A percentile compares a stretch with the other conserved stretches of the same genome.
Conservation (phyloP, 2,329 filamentous ascomycete species). For the Penicillium palitans region DNA sequence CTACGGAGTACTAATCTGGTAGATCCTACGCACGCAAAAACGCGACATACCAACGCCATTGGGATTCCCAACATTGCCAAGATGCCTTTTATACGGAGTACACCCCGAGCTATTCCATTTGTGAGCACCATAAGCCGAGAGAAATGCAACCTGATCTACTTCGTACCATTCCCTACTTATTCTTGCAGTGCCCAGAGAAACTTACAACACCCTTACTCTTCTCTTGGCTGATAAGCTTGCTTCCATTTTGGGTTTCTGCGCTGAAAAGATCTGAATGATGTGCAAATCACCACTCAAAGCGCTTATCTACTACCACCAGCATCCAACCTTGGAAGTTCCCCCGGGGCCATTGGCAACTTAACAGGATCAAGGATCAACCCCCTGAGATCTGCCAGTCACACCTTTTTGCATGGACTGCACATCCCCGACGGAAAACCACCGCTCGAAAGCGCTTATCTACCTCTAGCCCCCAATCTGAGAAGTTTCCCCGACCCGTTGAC, state of each 20-base stretch:
- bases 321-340: not conserved
- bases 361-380: not conserved
- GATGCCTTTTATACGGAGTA: not conserved
- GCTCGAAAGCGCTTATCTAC: not conserved
- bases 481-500: not conserved
- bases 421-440: conserved; percentile 9
- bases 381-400: not conserved
- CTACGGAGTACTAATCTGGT: not conserved
- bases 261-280: not conserved
- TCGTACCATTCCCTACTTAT: not conserved
- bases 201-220: not conserved
- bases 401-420: not conserved
- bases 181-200: not conserved
- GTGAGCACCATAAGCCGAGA: not conserved
- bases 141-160: not conserved
- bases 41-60: not conserved
- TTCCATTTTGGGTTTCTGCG: not conserved
- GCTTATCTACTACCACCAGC: not conserved
- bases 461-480: not conserved
- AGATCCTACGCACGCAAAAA: not conserved
- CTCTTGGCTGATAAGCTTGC: not conserved
- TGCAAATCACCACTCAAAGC: not conserved
- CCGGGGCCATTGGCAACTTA: not conserved
- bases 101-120: conserved; percentile 1
- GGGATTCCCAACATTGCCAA: not conserved